A percentile compares a stretch with the other conserved stretches of the same genome.
Evolutionary conservation across 1,139 yeast genomes (phyloP).

Genomic region (Debaryomyces coudertii): DNA sequence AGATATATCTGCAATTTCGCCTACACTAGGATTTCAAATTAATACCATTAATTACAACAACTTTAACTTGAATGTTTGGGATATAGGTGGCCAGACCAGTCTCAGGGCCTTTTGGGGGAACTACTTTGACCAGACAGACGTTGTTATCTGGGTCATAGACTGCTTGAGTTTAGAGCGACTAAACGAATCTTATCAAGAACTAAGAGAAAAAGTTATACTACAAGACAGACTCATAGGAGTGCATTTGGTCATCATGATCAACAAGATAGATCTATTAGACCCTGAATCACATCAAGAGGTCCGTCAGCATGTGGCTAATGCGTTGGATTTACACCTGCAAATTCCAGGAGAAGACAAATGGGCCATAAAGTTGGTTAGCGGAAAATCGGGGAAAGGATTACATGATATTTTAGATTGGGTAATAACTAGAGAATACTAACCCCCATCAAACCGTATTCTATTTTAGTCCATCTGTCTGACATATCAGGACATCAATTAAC

Average conservation of each 20-base stretch:
- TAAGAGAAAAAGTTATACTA: conserved; percentile 56
- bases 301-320: conserved; percentile 20
- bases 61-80: conserved; percentile 63
- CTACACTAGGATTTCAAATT: conserved; percentile 60
- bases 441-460: background rate
- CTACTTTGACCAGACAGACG: conserved; percentile 84
- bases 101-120: conserved; percentile 87
- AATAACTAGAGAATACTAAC: conserved; percentile 24
- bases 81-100: conserved; percentile 84
- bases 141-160: conserved; percentile 92
- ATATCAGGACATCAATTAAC: background rate
- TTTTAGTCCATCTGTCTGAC: background rate
- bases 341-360: conserved; percentile 34
- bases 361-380: conserved; percentile 53
- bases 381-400: conserved; percentile 57
- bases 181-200: conserved; percentile 65
- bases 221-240: conserved; percentile 76
- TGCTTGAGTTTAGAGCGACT: conserved; percentile 63
- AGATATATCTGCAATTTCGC: conserved; percentile 41
- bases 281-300: conserved; percentile 22
- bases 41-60: conserved; percentile 38
- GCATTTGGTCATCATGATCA: conserved; percentile 55
- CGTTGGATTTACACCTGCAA: conserved; percentile 29
- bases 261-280: conserved; percentile 57
- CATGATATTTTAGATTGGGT: conserved; percentile 54